Conservation (phyloP, 2,329 filamentous ascomycete genomes). For the Epichloe scottii region DNA sequence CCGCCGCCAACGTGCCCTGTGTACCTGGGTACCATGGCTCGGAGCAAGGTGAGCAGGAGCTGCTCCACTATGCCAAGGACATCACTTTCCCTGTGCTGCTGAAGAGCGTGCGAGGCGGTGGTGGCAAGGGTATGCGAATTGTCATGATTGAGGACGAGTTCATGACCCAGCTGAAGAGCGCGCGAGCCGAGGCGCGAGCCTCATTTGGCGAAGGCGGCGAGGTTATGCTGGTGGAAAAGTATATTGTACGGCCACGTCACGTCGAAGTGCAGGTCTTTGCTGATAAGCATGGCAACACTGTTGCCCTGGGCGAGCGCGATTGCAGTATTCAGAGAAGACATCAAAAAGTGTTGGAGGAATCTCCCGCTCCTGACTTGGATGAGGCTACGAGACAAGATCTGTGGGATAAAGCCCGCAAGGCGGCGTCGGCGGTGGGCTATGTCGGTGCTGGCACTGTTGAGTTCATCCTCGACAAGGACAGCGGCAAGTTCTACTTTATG, state of each 20-base stretch:
- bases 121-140: constrained; percentile 75
- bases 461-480: constrained; percentile 77
- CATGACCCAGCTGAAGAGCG: constrained; percentile 54
- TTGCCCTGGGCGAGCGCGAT: constrained; percentile 78
- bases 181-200: constrained; percentile 61
- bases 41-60: constrained; percentile 56
- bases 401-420: constrained; percentile 53
- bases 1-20: constrained; percentile 82
- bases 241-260: constrained; percentile 66
- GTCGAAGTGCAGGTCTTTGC: constrained; percentile 89
- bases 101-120: constrained; percentile 71
- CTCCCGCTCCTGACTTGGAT: constrained; percentile 59
- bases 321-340: constrained; percentile 79
- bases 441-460: constrained; percentile 84
- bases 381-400: constrained; percentile 46
- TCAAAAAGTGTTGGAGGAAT: constrained; percentile 87
- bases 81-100: constrained; percentile 58
- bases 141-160: constrained; percentile 60
- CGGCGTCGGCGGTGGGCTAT: constrained; percentile 67
- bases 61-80: constrained; percentile 58
- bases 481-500: constrained; percentile 70
- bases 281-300: constrained; percentile 64
- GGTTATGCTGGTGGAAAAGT: constrained; percentile 75
- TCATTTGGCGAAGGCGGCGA: constrained; percentile 71
- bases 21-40: constrained; percentile 90